A percentile compares a stretch with the other conserved stretches of the same genome.
These are phyloP conservation scores for Farysia itapuensis DNA, from an alignment of 1,284 basidiomycete species.

Conservation along the genomic window DNA sequence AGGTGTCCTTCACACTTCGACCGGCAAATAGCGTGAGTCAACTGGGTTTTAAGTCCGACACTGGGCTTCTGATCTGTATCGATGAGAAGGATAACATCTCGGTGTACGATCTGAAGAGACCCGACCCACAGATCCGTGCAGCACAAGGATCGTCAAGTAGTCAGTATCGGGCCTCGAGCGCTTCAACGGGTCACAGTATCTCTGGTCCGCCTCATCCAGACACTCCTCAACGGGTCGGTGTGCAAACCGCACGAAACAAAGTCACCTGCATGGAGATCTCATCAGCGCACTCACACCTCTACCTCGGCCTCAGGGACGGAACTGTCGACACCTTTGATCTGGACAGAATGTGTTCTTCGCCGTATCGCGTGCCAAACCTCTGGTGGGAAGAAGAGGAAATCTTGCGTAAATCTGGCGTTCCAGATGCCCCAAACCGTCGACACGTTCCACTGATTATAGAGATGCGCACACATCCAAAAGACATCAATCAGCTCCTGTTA, in stretches of 20 bases:
- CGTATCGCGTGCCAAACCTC: conserved; percentile 62
- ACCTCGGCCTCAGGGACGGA: conserved; percentile 63
- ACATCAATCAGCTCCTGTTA: conserved; percentile 77
- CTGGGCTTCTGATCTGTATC: conserved; percentile 68
- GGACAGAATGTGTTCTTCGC: conserved; percentile 53
- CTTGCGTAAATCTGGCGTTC: conserved; percentile 65
- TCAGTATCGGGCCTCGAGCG: conserved; percentile 26
- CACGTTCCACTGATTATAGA: conserved; percentile 59
- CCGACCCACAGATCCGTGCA: conserved; percentile 47
- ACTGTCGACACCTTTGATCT: conserved; percentile 62
- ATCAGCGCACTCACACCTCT: conserved; percentile 74
- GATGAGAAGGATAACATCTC: conserved; percentile 71
- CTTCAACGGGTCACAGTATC: conserved; percentile 28
- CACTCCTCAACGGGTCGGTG: conserved; percentile 41
- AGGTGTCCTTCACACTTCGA: conserved; percentile 65
- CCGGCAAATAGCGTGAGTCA: conserved; percentile 67
- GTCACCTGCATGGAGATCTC: conserved; percentile 69
- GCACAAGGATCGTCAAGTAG: conserved; percentile 26
- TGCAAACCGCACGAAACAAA: conserved; percentile 43
- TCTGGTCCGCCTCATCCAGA: conserved; percentile 42
- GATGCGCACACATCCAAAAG: conserved; percentile 70
- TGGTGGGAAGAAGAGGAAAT: conserved; percentile 77
- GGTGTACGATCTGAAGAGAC: conserved; percentile 71
- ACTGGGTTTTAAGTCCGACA: conserved; percentile 68
- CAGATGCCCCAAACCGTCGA: conserved; percentile 62